Evolutionary conservation across 148 eudicot species (phyloP).

Genomic region (Vaccinium corymbosum): DNA sequence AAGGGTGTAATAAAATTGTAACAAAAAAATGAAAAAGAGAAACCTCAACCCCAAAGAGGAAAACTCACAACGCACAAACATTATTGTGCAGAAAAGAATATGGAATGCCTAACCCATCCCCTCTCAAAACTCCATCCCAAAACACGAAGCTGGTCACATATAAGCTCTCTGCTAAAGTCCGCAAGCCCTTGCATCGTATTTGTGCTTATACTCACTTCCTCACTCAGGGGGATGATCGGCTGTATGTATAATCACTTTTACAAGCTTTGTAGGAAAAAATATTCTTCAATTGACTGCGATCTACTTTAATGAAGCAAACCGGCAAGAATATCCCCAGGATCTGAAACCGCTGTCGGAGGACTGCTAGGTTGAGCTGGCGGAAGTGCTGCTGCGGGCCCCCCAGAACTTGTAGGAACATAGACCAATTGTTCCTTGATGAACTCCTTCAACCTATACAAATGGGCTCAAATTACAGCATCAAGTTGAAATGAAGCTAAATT

Average conservation of each 20-base stretch:
- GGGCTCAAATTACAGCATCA: background rate
- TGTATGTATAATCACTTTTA: conserved; percentile 42
- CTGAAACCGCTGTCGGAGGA: conserved; percentile 44
- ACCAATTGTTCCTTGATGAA: conserved; percentile 82
- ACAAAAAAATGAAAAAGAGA: conserved; percentile 3
- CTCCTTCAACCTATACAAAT: conserved; percentile 69
- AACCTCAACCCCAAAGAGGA: conserved; percentile 11
- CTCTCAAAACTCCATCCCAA: conserved; percentile 19
- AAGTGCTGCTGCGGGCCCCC: conserved; percentile 11
- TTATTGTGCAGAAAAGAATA: conserved; percentile 22
- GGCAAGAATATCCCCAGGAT: conserved; percentile 93
- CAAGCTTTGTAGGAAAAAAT: conserved; percentile 3
- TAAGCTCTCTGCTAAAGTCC: conserved; percentile 22
- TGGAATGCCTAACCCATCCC: conserved; percentile 15
- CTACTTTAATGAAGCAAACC: conserved; percentile 58
- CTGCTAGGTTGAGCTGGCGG: conserved; percentile 37
- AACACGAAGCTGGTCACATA: conserved; percentile 25
- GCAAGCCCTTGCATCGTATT: conserved; percentile 37
- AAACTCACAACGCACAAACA: conserved; percentile 24
- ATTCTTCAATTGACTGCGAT: conserved; percentile 14
- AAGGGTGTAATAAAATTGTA: conserved; percentile 6
- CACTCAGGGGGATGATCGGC: conserved; percentile 18
- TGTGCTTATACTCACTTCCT: conserved; percentile 12
- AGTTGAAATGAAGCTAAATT: background rate
- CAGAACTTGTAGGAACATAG: conserved; percentile 53